Percentiles rank a stretch among this genome's conserved stretches.
phyloP scores from a whole-genome alignment of 2,329 filamentous ascomycete genomes.

The Paraphoma sp. region DNA sequence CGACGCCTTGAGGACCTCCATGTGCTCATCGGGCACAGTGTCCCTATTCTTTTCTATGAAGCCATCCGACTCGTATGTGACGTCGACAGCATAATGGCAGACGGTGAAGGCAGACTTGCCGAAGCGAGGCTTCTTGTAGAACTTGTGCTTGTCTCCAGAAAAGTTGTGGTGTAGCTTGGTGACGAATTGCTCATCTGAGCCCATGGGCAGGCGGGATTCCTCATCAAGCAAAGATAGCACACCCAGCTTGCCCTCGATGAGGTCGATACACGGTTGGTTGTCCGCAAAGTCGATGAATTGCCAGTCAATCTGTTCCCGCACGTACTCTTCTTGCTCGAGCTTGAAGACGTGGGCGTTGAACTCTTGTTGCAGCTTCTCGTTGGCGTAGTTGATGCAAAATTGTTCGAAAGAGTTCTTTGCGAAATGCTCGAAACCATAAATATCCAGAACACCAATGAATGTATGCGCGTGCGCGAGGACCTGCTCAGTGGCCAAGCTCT shows the following conservation, averaged over 20 bases:
- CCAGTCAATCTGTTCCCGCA: slow-evolving; percentile 97
- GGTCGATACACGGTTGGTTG: slow-evolving; percentile 97
- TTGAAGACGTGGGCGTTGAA: slow-evolving; percentile 99
- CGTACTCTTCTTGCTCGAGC: slow-evolving; percentile 96
- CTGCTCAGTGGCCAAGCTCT: slow-evolving; percentile 85
- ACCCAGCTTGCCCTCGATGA: slow-evolving; percentile 96
- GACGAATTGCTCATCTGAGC: slow-evolving; percentile 95
- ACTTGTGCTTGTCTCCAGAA: slow-evolving; percentile 86
- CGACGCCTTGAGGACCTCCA: slow-evolving; percentile 87
- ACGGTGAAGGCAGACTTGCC: slow-evolving; percentile 98
- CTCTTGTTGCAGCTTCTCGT: slow-evolving; percentile 98
- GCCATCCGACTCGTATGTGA: slow-evolving; percentile 97
- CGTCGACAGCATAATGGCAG: slow-evolving; percentile 96
- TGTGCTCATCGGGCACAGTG: slow-evolving; percentile 96
- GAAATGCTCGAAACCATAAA: slow-evolving; percentile 99
- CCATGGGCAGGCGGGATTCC: slow-evolving; percentile 95
- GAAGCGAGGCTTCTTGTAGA: slow-evolving; percentile 98
- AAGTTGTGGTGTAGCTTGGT: slow-evolving; percentile 97
- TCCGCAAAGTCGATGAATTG: slow-evolving; percentile 99
- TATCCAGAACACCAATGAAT: slow-evolving; percentile 98
- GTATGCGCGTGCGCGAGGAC: slow-evolving; percentile 81
- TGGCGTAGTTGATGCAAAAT: slow-evolving; percentile 99
- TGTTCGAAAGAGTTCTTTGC: slow-evolving; percentile 99
- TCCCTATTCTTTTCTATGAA: slow-evolving; percentile 99
- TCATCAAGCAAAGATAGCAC: slow-evolving; percentile 92